phyloP scores from a whole-genome alignment of 768 basidiomycete species.

The Daedaleopsis nitida region DNA sequence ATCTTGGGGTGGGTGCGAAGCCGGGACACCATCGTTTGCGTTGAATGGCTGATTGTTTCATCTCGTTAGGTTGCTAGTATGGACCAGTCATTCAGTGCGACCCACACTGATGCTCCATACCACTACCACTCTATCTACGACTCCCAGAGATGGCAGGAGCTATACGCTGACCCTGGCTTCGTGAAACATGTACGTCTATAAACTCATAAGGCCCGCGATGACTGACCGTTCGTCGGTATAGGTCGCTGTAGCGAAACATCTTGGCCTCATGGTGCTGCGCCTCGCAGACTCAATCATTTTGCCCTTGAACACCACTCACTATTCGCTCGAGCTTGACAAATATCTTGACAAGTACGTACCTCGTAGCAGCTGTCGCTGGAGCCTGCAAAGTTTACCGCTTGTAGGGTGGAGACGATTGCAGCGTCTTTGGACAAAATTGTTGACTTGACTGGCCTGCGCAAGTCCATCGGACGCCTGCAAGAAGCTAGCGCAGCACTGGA shows the following conservation, averaged over 20 bases:
- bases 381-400: background rate
- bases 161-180: constrained; percentile 66
- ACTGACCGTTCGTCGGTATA: constrained; percentile 18
- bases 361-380: background rate
- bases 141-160: constrained; percentile 57
- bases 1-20: constrained; percentile 55
- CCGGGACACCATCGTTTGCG: constrained; percentile 18
- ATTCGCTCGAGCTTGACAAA: constrained; percentile 44
- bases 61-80: constrained; percentile 35
- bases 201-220: background rate
- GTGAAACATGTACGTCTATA: constrained; percentile 49
- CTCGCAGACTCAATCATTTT: constrained; percentile 55
- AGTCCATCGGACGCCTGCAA: constrained; percentile 26
- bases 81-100: constrained; percentile 38
- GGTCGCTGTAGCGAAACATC: constrained; percentile 57
- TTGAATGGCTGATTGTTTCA: constrained; percentile 33
- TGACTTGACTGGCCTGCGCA: constrained; percentile 28
- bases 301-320: constrained; percentile 72
- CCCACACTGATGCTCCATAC: constrained; percentile 48
- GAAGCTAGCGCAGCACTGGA: constrained; percentile 26
- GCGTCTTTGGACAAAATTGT: constrained; percentile 11
- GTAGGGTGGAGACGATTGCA: constrained; percentile 26
- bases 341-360: constrained; percentile 4
- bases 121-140: constrained; percentile 68
- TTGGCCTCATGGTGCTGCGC: constrained; percentile 56